Evolutionary conservation across 257 asterid species (phyloP).

Genomic region (Gentiana straminea): DNA sequence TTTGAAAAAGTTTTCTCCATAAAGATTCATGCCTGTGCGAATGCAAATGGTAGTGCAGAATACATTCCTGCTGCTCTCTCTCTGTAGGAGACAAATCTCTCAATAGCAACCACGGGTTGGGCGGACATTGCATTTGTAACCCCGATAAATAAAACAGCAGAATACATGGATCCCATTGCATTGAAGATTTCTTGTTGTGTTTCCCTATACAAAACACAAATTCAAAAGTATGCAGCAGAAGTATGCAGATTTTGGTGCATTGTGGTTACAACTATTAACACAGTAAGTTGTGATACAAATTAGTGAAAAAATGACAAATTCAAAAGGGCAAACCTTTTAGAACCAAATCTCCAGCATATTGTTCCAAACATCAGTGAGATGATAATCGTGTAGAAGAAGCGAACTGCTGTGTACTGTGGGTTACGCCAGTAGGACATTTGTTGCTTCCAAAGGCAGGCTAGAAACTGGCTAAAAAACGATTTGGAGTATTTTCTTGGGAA

Average conservation of each 20-base stretch:
- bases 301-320: neutral
- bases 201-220: constrained; percentile 27
- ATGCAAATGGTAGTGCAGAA: constrained; percentile 86
- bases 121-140: constrained; percentile 75
- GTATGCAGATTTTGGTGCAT: neutral
- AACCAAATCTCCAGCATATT: constrained; percentile 86
- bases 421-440: constrained; percentile 89
- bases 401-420: constrained; percentile 91
- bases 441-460: constrained; percentile 90
- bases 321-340: constrained; percentile 45
- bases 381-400: constrained; percentile 79
- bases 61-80: constrained; percentile 95
- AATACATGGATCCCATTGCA: constrained; percentile 93
- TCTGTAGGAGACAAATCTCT: constrained; percentile 78
- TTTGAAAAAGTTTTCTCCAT: too few species aligned
- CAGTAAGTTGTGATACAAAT: neutral
- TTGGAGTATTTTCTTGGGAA: constrained; percentile 64
- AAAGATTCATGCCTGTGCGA: constrained; percentile 20
- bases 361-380: constrained; percentile 86
- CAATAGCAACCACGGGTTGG: constrained; percentile 83
- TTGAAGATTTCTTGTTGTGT: constrained; percentile 79
- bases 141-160: constrained; percentile 77
- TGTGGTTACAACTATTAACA: neutral
- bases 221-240: too few species aligned
- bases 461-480: constrained; percentile 52